A percentile compares a stretch with the other conserved stretches of the same genome.
phyloP scores from a whole-genome alignment of 2,329 filamentous ascomycete species.

The Colletotrichum orchidophilum region DNA sequence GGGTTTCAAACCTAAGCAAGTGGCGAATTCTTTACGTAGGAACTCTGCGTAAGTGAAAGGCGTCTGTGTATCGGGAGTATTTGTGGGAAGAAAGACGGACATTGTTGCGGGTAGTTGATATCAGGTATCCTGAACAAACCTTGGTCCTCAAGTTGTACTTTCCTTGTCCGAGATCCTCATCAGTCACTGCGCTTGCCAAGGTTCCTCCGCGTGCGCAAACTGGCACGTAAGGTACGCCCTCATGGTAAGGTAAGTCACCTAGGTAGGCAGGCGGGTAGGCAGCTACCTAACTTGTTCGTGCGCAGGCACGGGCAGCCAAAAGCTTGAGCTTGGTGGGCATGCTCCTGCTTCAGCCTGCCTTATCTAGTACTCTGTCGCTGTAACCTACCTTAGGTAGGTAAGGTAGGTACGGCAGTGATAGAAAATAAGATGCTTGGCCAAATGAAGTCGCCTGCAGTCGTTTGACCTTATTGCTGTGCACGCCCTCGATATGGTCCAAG shows the following conservation, averaged over 20 bases:
- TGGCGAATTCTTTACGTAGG: neutral
- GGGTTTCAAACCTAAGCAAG: too few species aligned
- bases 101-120: neutral
- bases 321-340: neutral
- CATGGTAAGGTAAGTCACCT: neutral
- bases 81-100: neutral
- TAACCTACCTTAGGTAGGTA: neutral
- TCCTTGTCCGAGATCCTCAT: neutral
- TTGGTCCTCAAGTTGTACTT: neutral
- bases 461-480: neutral
- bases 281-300: neutral
- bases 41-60: neutral
- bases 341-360: neutral
- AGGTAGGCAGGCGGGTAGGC: too few species aligned
- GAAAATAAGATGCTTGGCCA: neutral
- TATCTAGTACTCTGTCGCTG: too few species aligned
- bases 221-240: too few species aligned
- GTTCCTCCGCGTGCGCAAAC: neutral
- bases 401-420: neutral
- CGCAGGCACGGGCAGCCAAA: neutral
- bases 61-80: neutral
- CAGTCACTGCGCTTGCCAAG: neutral
- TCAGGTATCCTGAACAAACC: neutral
- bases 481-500: neutral
- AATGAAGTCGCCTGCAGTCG: neutral